Evolutionary conservation across 768 basidiomycete species (phyloP).

Genomic region (Hortiboletus campestris): DNA sequence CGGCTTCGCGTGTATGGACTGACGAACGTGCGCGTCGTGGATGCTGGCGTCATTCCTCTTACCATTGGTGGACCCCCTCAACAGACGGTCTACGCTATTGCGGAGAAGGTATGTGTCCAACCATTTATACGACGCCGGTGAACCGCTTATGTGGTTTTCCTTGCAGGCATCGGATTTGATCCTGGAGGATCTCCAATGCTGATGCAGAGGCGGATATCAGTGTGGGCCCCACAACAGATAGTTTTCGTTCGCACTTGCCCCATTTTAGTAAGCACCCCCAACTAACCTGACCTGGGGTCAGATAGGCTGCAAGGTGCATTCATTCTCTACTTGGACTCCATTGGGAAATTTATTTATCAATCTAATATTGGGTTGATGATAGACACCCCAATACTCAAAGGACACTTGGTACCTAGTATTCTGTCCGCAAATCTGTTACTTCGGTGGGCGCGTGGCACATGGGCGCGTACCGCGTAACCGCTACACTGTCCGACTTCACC

Average conservation of each 20-base stretch:
- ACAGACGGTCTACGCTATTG: background rate
- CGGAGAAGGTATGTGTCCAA: background rate
- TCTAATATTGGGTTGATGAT: background rate
- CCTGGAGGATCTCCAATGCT: background rate
- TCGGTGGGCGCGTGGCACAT: no score
- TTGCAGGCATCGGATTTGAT: background rate
- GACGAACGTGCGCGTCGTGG: background rate
- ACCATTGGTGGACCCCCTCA: background rate
- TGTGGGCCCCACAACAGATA: background rate
- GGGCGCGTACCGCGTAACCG: no score
- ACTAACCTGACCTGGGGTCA: background rate
- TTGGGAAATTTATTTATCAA: background rate
- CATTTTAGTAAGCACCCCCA: background rate
- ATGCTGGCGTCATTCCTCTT: background rate
- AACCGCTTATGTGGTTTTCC: background rate
- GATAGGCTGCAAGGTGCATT: background rate
- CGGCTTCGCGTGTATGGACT: background rate
- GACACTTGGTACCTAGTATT: no score
- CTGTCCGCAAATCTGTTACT: no score
- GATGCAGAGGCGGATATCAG: background rate
- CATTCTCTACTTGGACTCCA: no score
- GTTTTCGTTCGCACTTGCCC: no score
- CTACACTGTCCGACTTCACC: no score
- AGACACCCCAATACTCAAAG: background rate
- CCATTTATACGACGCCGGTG: background rate